Evolutionary conservation across 257 asterid species (phyloP).

Genomic region (Penstemon barbatus): DNA sequence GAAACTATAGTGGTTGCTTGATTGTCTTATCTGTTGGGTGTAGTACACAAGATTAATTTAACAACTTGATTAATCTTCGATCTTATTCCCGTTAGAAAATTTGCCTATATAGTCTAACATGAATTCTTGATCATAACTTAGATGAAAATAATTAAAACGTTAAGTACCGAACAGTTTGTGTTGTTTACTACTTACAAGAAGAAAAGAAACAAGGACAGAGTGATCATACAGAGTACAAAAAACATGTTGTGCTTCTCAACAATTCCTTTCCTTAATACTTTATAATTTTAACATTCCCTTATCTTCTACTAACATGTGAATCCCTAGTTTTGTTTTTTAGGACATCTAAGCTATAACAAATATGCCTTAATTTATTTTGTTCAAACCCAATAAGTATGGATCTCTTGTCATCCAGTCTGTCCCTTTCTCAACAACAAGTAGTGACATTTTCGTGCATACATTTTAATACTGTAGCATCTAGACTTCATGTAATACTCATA

Average conservation of each 20-base stretch:
- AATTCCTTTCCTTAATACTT: conserved; percentile 3
- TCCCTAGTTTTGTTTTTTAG: conserved; percentile 33
- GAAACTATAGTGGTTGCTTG: background rate
- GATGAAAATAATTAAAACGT: no score
- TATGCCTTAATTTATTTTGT: conserved; percentile 17
- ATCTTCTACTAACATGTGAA: conserved; percentile 40
- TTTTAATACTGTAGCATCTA: background rate
- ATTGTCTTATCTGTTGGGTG: background rate
- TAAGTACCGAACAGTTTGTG: background rate
- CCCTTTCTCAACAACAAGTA: conserved; percentile 21
- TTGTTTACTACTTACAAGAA: background rate
- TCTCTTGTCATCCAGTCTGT: conserved; percentile 35
- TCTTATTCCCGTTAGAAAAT: background rate
- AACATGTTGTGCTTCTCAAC: conserved; percentile 15
- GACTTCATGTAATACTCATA: background rate
- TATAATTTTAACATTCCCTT: conserved; percentile 38
- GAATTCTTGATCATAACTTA: no score
- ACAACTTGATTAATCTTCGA: background rate
- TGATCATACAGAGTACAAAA: background rate
- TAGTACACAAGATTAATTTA: background rate
- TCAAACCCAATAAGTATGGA: conserved; percentile 41
- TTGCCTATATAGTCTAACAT: background rate
- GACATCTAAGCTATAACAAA: conserved; percentile 23
- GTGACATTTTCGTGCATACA: conserved; percentile 35
- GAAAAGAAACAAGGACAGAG: conserved; percentile 13